A percentile compares a stretch with the other conserved stretches of the same genome.
Conservation (phyloP, 2,329 filamentous ascomycete species). For the Exophiala dermatitidis region DNA sequence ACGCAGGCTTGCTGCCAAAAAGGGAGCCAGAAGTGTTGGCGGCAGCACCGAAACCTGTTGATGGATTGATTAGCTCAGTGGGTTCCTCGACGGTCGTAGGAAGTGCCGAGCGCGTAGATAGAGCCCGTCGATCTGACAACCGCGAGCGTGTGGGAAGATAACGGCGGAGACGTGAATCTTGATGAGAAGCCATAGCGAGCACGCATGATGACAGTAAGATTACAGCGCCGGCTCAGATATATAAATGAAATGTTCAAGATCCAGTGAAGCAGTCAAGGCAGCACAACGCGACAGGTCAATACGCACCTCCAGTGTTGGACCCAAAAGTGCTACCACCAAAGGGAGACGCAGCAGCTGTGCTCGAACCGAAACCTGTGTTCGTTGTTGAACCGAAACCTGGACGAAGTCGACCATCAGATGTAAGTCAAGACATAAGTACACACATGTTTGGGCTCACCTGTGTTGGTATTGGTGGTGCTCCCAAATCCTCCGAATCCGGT, state of each 20-base stretch:
- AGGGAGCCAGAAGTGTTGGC: slow-evolving; percentile 17
- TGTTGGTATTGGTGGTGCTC: slow-evolving; percentile 21
- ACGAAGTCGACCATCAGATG: slow-evolving; percentile 9
- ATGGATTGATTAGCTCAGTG: slow-evolving; percentile 5
- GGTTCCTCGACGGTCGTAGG: not conserved
- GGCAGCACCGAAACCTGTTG: slow-evolving; percentile 20
- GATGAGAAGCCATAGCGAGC: not conserved
- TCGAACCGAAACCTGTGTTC: slow-evolving; percentile 24
- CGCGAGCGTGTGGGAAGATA: not conserved
- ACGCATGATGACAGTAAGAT: not conserved
- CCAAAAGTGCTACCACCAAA: slow-evolving; percentile 25
- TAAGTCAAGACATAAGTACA: not conserved
- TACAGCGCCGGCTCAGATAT: not conserved
- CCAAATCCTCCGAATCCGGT: slow-evolving; percentile 26
- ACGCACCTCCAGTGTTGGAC: slow-evolving; percentile 18
- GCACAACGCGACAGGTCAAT: not conserved
- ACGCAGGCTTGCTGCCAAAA: slow-evolving; percentile 24
- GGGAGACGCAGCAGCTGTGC: slow-evolving; percentile 21
- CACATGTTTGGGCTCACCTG: slow-evolving; percentile 16
- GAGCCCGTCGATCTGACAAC: not conserved
- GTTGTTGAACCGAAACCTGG: slow-evolving; percentile 24
- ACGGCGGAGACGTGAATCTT: not conserved
- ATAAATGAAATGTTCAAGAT: not conserved
- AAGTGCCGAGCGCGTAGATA: not conserved
- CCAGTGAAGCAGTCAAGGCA: not conserved